Conservation (phyloP, 1,139 yeast species). For the Protomyces lactucae-debilis region DNA sequence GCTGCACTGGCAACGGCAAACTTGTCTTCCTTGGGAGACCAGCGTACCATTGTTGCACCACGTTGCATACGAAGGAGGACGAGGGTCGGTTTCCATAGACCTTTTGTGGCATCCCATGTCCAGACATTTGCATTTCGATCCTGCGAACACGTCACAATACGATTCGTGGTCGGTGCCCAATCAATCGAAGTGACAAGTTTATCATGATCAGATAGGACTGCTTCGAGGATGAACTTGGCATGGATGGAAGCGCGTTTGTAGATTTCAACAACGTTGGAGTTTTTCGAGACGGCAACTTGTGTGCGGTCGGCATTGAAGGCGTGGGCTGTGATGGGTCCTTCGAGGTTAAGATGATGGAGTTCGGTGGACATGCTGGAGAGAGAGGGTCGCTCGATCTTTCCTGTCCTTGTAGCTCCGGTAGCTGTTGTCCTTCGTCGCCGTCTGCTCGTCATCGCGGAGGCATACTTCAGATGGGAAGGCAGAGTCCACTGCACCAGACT, state of each 20-base stretch:
- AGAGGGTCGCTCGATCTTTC: constrained; percentile 26
- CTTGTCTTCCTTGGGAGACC: constrained; percentile 91
- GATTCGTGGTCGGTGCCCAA: constrained; percentile 71
- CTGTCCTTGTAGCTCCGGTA: background rate
- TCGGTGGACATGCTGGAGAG: constrained; percentile 15
- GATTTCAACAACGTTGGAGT: constrained; percentile 15
- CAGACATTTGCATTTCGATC: constrained; percentile 97
- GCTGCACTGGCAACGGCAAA: constrained; percentile 98
- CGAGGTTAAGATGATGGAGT: constrained; percentile 14
- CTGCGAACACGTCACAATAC: constrained; percentile 93
- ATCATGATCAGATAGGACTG: constrained; percentile 52
- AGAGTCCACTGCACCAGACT: background rate
- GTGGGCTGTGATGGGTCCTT: constrained; percentile 29
- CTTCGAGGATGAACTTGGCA: constrained; percentile 1
- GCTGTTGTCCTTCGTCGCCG: background rate
- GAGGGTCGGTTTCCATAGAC: constrained; percentile 75
- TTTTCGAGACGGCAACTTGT: constrained; percentile 23
- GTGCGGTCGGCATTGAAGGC: constrained; percentile 28
- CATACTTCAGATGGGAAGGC: background rate
- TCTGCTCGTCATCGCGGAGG: no score
- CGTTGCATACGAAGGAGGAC: constrained; percentile 87
- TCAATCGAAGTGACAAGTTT: constrained; percentile 94
- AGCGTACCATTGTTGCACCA: constrained; percentile 86
- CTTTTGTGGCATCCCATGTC: constrained; percentile 60
- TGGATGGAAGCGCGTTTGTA: constrained; percentile 1